Percentiles rank a stretch among this genome's conserved stretches.
These are phyloP conservation scores for Cyberlindnera subsufficiens DNA, from an alignment of 805 yeast genomes.

Conservation along the genomic window DNA sequence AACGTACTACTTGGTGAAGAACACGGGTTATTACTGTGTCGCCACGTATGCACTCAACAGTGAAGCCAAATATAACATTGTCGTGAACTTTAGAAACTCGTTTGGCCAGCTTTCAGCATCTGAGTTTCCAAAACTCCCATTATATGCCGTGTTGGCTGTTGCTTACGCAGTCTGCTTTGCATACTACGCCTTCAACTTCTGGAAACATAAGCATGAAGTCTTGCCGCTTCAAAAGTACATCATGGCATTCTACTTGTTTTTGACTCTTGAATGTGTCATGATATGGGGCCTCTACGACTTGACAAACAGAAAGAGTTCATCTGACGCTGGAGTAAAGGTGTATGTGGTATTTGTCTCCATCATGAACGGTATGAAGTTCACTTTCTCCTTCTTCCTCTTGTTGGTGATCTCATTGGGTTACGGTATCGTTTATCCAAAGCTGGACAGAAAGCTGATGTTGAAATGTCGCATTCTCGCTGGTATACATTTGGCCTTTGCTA, in stretches of 20 bases:
- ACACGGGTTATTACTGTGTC: conserved; percentile 91
- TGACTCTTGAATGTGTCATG: conserved; percentile 78
- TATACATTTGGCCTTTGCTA: conserved; percentile 49
- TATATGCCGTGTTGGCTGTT: conserved; percentile 80
- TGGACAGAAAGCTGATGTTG: conserved; percentile 70
- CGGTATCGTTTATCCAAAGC: conserved; percentile 86
- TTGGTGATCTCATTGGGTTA: conserved; percentile 87
- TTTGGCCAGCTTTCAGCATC: conserved; percentile 86
- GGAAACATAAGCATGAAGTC: conserved; percentile 79
- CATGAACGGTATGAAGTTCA: conserved; percentile 72
- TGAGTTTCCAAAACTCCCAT: conserved; percentile 85
- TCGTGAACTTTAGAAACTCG: conserved; percentile 84
- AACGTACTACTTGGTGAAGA: conserved; percentile 62
- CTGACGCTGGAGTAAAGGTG: conserved; percentile 51
- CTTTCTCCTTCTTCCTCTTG: conserved; percentile 83
- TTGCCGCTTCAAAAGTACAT: conserved; percentile 88
- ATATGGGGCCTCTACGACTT: conserved; percentile 91
- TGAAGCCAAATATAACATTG: conserved; percentile 45
- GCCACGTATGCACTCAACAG: conserved; percentile 48
- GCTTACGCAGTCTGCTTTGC: conserved; percentile 77
- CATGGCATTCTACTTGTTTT: conserved; percentile 75
- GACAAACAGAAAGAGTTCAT: conserved; percentile 54
- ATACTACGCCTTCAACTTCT: conserved; percentile 80
- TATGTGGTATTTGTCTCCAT: conserved; percentile 76
- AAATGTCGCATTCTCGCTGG: conserved; percentile 56